Evolutionary conservation across 1,139 yeast species (phyloP), one percentile per base, ranked within the genome.

Genomic region (Yamadazyma epiphylla): DNA sequence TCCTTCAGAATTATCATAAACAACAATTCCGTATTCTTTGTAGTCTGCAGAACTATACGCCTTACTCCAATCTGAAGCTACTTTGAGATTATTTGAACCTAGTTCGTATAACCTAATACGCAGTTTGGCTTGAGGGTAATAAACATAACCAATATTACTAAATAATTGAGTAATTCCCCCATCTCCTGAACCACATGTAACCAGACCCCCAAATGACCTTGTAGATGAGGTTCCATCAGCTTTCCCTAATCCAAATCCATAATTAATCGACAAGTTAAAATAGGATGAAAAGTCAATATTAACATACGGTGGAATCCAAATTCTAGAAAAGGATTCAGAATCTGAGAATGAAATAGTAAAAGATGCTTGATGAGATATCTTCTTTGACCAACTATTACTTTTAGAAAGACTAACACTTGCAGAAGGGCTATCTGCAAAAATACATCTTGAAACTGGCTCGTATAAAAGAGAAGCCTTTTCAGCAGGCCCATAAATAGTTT

Each of bases 1-100:
- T 2, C 46, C 48, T 8, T 29, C 21, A 4, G 38, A 26, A 16
- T 39, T 33, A 23, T 43, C 45, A 26, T 36, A 43, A n/a, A 30
- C 31, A 2, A 43, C 37, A 12, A 43, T 22, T 2, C 47, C 46
- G 10, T 34, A 37, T 25, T 42, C 34, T 3, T 32, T 36, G 22
- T 27, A 28, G 2, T 28, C 13, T 4, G 29, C 28, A 2, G 42
- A 36, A 24, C 30, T 26, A 15, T 27, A 32, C 2, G 36, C 36
- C 3, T 29, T 24, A 12, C 24, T 33, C 45, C 43, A 42, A 3
- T 25, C 27, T 3, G 22, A 23, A 12, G 19, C 13, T 5, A 14
- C 19, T 9, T 10, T n/a, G 25, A 36, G n/a, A 30, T 17, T 6
- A 20, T 25, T 6, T 2, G 20, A 20, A 10, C 19, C 22, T 4